phyloP scores from a whole-genome alignment of 208 protist genomes.

The Trypanosomatidae sp. region DNA sequence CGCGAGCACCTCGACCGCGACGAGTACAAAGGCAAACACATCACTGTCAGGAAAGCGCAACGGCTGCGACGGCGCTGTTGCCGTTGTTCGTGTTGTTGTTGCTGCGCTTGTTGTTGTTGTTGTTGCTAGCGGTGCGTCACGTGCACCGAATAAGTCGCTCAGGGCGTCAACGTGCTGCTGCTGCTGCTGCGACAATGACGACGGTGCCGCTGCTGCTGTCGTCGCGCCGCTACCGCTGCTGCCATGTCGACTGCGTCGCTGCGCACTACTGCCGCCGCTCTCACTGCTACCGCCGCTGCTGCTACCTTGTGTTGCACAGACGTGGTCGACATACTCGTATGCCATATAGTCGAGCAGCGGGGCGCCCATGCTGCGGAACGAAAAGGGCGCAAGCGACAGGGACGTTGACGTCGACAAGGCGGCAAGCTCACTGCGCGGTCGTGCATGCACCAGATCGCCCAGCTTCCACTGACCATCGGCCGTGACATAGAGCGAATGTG shows the following conservation, averaged over 20 bases:
- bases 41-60: constrained; percentile 31
- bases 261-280: too few relatives aligned
- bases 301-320: constrained; percentile 2
- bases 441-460: constrained; percentile 25
- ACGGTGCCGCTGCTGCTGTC: too few relatives aligned
- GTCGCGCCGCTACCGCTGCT: too few relatives aligned
- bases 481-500: constrained; percentile 27
- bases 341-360: constrained; percentile 46
- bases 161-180: too few relatives aligned
- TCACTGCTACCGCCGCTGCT: too few relatives aligned
- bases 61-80: constrained; percentile 1
- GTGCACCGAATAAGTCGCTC: background rate
- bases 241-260: too few relatives aligned
- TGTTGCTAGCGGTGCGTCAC: background rate
- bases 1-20: constrained; percentile 22
- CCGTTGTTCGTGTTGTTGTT: background rate
- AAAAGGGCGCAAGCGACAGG: background rate
- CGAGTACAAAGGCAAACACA: constrained; percentile 36
- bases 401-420: background rate
- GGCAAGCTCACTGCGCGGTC: constrained; percentile 5
- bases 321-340: constrained; percentile 18
- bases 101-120: constrained; percentile 3
- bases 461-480: constrained; percentile 31
- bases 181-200: too few relatives aligned
- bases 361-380: constrained; percentile 14